A percentile compares a stretch with the other conserved stretches of the same genome.
Evolutionary conservation across 2,329 filamentous ascomycete genomes (phyloP).

Genomic region (Leptographium galeiforme): DNA sequence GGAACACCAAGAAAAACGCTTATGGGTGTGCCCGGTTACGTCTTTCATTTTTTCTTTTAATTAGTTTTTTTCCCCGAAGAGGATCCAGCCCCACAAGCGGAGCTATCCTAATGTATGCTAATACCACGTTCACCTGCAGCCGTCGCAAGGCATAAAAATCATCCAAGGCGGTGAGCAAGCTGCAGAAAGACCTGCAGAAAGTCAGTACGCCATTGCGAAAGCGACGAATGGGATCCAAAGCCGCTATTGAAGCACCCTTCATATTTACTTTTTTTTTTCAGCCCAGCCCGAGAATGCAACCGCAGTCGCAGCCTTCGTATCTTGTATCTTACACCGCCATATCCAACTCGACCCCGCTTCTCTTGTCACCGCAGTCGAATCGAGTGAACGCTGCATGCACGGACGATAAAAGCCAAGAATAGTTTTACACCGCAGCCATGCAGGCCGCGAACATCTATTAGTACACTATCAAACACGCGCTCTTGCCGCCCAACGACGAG

Average conservation of each 20-base stretch:
- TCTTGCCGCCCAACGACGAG: not conserved
- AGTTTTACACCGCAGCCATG: not conserved
- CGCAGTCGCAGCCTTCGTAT: not conserved
- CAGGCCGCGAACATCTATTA: not conserved
- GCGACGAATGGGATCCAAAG: not conserved
- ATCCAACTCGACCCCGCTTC: not conserved
- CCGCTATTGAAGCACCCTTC: not conserved
- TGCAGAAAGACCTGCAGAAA: not conserved
- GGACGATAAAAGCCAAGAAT: not conserved
- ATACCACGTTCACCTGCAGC: not conserved
- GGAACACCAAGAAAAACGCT: not conserved
- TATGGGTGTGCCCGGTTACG: not conserved
- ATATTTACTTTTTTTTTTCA: not conserved
- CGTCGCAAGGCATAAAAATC: not conserved
- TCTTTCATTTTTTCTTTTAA: not conserved
- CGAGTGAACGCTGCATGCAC: not conserved
- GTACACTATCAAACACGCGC: constrained; percentile 2
- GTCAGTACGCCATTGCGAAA: not conserved
- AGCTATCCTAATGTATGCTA: not conserved
- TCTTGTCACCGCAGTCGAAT: too few species aligned
- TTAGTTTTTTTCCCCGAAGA: not conserved
- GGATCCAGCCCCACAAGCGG: not conserved
- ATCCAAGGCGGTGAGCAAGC: not conserved
- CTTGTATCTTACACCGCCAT: not conserved
- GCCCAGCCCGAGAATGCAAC: not conserved